Evolutionary conservation across 1,139 yeast species (phyloP).

Genomic region (Debaryomyces udenii): DNA sequence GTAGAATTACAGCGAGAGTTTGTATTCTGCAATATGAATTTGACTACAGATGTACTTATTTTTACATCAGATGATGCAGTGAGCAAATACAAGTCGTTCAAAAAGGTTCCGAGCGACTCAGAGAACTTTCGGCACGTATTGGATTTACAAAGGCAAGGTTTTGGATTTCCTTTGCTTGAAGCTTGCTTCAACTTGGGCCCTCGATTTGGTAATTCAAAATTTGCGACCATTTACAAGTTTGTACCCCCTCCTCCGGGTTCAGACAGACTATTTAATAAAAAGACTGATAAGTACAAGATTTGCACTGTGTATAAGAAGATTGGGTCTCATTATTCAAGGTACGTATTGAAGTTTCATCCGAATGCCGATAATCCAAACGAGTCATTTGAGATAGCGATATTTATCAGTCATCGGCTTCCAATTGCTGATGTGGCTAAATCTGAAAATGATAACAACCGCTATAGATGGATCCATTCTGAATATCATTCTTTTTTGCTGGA

Average conservation of each 20-base stretch:
- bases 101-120: neutral
- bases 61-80: constrained; percentile 2
- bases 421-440: constrained; percentile 3
- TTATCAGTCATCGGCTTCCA: constrained; percentile 1
- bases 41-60: constrained; percentile 1
- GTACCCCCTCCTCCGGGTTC: neutral
- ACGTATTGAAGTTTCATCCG: neutral
- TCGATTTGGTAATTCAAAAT: neutral
- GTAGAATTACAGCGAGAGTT: neutral
- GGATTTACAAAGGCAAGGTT: constrained; percentile 3
- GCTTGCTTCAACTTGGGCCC: neutral
- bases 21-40: constrained; percentile 2
- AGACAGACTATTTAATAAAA: constrained; percentile 2
- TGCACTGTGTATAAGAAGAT: constrained; percentile 1
- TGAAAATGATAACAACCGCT: neutral
- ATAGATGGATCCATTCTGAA: constrained; percentile 4
- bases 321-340: neutral
- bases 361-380: constrained; percentile 1
- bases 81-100: constrained; percentile 3
- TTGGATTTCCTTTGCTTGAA: constrained; percentile 2
- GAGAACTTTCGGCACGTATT: constrained; percentile 4
- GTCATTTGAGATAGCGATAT: neutral
- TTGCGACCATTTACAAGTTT: constrained; percentile 1
- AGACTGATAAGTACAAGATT: neutral
- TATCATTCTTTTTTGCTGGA: constrained; percentile 1